Base-by-base conservation (phyloP, 805 yeast genomes). In the Kazachstania taianensis region DNA sequence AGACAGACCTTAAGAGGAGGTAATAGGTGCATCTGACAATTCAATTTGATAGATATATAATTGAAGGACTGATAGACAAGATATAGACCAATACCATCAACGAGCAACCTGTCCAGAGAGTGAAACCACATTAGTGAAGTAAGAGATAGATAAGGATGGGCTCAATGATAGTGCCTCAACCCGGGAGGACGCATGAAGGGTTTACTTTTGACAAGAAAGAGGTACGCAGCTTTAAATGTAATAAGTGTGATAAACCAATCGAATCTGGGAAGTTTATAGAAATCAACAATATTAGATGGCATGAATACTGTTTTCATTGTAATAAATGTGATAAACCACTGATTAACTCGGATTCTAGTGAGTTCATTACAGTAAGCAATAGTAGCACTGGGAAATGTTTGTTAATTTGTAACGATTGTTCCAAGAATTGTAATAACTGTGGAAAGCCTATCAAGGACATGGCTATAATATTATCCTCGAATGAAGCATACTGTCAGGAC, bases 401-500 rank as follows among this genome's bases (percentile, higher is more conserved):
- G 35, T 64, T 89, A 38, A 83, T 89, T 10, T 89, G 98, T 57
- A 75, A 84, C 28, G 80, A 80, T 39, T 89, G 98, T 58, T 82
- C 94, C 14, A 89, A 86, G 55, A 72, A 78, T 30, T 89, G 98
- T 59, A 75, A 75, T 46, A 75, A 78, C 40, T 89, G 98, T 66
- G 73, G 75, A 33, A 80, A 79, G 52, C 82, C 84, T 55, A 92
- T 89, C 43, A 89, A 82, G 47, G 96, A 89, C 56, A 68, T 85
- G 65, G 97, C 98, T 10, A 87, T 92, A 20, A 49, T 57, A 5
- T 36, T 55, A 17, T 66, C 89, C 23, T 85, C 96, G 2, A 95
- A 94, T 25, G 89, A 83, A 54, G 96, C 97, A 3, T 92, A 84
- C 57, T 92, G 97, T 57, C 75, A 94, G 7, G 68, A 70, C 33